Conservation (phyloP, 2,329 filamentous ascomycete species). For the Diaporthe caulivora region DNA sequence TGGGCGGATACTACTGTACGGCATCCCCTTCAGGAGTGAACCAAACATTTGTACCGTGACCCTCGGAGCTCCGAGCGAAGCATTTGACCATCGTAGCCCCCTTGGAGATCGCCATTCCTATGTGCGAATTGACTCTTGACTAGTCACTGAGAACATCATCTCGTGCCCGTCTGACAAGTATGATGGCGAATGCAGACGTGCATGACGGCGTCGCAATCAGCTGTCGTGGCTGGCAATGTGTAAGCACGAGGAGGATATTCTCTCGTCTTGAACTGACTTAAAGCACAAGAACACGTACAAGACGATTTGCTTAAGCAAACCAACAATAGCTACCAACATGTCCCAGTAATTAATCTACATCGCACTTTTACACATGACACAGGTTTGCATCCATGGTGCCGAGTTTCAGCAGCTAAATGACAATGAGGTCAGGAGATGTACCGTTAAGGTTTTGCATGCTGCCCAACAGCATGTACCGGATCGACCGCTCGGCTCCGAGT, state of each 20-base stretch:
- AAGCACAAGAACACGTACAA: neutral
- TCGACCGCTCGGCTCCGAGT: constrained; percentile 22
- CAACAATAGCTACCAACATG: neutral
- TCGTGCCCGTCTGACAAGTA: neutral
- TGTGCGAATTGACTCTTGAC: neutral
- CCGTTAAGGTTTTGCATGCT: neutral
- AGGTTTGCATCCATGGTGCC: neutral
- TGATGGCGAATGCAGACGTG: neutral
- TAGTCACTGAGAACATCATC: neutral
- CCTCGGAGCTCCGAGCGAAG: constrained; percentile 26
- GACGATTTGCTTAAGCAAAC: neutral
- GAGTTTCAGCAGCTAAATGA: neutral
- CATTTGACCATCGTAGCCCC: neutral
- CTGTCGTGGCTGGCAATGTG: neutral
- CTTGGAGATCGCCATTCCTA: neutral
- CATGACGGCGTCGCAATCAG: neutral
- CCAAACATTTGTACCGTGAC: neutral
- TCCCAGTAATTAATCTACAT: neutral
- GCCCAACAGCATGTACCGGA: neutral
- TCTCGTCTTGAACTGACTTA: no score
- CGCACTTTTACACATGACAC: neutral
- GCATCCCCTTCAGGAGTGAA: neutral
- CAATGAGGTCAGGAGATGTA: neutral
- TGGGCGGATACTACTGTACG: neutral
- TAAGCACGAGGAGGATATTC: neutral